Percentiles rank a stretch among this genome's conserved stretches.
phyloP scores from a whole-genome alignment of 257 asterid genomes.

The Coffea canephora region DNA sequence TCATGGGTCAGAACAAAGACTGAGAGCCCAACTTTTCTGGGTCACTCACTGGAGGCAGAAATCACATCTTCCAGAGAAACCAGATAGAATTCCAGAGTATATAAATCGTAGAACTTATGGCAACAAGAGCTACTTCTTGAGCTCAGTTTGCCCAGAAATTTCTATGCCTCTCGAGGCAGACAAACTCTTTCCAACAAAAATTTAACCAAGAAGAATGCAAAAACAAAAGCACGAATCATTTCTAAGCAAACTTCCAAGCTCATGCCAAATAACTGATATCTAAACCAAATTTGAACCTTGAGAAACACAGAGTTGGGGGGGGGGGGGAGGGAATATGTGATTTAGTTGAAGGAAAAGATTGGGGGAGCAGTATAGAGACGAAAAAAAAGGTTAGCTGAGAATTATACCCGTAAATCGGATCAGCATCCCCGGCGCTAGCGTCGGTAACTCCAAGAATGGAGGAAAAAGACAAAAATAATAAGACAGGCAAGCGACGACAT shows the following conservation, averaged over 20 bases:
- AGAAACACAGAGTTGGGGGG: no score
- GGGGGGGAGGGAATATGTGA: background rate
- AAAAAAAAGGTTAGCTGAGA: background rate
- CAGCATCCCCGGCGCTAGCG: conserved; percentile 75
- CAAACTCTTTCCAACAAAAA: background rate
- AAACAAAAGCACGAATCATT: background rate
- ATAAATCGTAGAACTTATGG: background rate
- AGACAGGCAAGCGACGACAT: conserved; percentile 38
- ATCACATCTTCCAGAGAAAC: background rate
- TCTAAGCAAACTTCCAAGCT: background rate
- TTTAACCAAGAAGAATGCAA: background rate
- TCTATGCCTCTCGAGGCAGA: background rate
- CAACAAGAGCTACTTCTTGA: background rate
- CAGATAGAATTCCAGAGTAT: background rate
- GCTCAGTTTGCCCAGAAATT: background rate
- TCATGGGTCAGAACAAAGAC: background rate
- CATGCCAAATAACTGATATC: background rate
- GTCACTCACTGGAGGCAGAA: background rate
- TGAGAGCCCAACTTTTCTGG: background rate
- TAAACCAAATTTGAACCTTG: background rate
- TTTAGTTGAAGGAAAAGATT: background rate
- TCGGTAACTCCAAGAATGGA: conserved; percentile 36
- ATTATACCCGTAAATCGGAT: conserved; percentile 67
- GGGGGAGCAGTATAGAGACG: background rate
- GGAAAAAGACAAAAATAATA: conserved; percentile 40